Percentiles rank a stretch among this genome's conserved stretches.
phyloP scores from a whole-genome alignment of 2,329 filamentous ascomycete genomes.

The Monilinia vaccinii-corymbosi region DNA sequence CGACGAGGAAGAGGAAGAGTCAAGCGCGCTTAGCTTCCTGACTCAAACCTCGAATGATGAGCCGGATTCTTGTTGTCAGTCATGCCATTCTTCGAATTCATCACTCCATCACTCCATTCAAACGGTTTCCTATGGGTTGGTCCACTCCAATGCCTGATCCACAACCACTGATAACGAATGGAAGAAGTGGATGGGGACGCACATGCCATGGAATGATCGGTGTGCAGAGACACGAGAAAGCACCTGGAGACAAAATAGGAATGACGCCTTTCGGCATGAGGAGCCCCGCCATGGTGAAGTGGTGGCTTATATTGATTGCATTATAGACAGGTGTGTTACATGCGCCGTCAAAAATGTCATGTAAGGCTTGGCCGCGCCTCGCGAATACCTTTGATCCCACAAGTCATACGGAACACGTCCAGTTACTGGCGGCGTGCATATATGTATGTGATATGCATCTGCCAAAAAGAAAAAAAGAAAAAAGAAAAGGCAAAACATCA shows the following conservation, averaged over 20 bases:
- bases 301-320: not conserved
- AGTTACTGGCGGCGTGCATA: not conserved
- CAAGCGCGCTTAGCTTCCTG: slow-evolving; percentile 7
- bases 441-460: slow-evolving; percentile 2
- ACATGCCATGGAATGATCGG: slow-evolving; percentile 1
- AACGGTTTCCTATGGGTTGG: not conserved
- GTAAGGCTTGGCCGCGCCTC: slow-evolving; percentile 4
- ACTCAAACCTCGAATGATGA: not conserved
- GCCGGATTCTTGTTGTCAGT: not conserved
- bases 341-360: not conserved
- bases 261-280: slow-evolving; percentile 10
- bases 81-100: slow-evolving; percentile 1
- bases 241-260: not conserved
- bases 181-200: not conserved
- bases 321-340: not conserved
- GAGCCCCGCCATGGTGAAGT: slow-evolving; percentile 1
- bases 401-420: not conserved
- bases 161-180: slow-evolving; percentile 7
- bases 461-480: too few species aligned
- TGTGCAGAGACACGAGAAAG: not conserved
- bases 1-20: not conserved
- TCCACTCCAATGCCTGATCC: not conserved
- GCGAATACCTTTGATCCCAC: not conserved
- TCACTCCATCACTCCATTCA: slow-evolving; percentile 5
- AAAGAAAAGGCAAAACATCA: too few species aligned